A percentile compares a stretch with the other conserved stretches of the same genome.
Evolutionary conservation across 2,329 filamentous ascomycete genomes (phyloP).

Genomic region (Phialemoniopsis sp.): DNA sequence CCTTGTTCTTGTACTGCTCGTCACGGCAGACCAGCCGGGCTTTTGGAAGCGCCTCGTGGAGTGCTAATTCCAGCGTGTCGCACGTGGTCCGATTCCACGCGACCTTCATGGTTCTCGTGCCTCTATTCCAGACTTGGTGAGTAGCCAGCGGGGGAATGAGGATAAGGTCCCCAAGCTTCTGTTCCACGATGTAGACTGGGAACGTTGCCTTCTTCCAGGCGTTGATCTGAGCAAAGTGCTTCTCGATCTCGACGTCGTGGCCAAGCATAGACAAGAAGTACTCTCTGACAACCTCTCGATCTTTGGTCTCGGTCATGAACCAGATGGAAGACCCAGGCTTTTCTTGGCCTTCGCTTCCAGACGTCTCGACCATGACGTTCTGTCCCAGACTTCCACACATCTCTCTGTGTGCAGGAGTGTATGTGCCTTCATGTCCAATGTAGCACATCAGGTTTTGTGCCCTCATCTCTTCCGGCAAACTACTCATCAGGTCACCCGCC

Average conservation of each 20-base stretch:
- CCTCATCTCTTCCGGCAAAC: conserved; percentile 78
- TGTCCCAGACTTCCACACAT: conserved; percentile 97
- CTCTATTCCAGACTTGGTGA: conserved; percentile 97
- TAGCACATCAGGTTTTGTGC: conserved; percentile 99
- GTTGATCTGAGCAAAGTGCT: conserved; percentile 92
- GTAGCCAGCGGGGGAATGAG: conserved; percentile 88
- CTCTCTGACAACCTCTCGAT: conserved; percentile 84
- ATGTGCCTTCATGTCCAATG: conserved; percentile 94
- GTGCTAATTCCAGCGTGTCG: conserved; percentile 81
- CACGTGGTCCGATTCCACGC: conserved; percentile 96
- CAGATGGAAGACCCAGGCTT: conserved; percentile 87
- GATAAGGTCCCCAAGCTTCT: conserved; percentile 87
- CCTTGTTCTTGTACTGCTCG: conserved; percentile 98
- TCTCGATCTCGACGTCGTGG: conserved; percentile 95
- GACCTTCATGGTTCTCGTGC: conserved; percentile 93
- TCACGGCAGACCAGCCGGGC: conserved; percentile 90
- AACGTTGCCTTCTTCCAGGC: conserved; percentile 96
- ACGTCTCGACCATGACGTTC: conserved; percentile 97
- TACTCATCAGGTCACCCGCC: conserved; percentile 93
- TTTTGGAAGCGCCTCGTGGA: conserved; percentile 83
- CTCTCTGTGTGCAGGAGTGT: conserved; percentile 89
- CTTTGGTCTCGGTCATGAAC: conserved; percentile 98
- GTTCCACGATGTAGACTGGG: conserved; percentile 87
- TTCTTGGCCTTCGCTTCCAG: conserved; percentile 66
- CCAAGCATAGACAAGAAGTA: conserved; percentile 92